Percentiles rank a stretch among this genome's conserved stretches.
phyloP scores from a whole-genome alignment of 495 filamentous ascomycete species.

The Emericellopsis terricola region DNA sequence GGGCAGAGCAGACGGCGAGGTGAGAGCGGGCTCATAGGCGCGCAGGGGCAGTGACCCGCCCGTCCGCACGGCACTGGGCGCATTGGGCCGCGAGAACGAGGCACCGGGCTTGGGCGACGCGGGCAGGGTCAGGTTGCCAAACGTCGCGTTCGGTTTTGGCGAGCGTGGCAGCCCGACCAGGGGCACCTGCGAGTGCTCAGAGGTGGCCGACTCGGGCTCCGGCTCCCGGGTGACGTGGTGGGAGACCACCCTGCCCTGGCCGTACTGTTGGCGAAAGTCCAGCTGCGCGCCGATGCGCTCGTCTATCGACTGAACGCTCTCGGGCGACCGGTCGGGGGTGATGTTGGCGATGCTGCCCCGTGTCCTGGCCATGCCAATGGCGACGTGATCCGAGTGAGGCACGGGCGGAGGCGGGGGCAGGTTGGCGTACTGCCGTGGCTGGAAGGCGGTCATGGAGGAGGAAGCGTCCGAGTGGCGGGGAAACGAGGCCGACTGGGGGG shows the following conservation, averaged over 20 bases:
- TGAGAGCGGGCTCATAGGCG: conserved; percentile 35
- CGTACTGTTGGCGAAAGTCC: conserved; percentile 7
- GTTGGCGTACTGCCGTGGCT: conserved; percentile 29
- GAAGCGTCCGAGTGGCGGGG: conserved; percentile 21
- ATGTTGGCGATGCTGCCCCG: conserved; percentile 14
- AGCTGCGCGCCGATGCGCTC: conserved; percentile 23
- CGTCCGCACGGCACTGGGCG: conserved; percentile 22
- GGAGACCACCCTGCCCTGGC: conserved; percentile 11
- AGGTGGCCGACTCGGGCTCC: conserved; percentile 23
- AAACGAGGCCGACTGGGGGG: conserved; percentile 33
- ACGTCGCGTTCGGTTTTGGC: conserved; percentile 25
- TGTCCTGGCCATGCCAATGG: conserved; percentile 16
- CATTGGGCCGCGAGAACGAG: conserved; percentile 18
- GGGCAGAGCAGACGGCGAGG: conserved; percentile 20
- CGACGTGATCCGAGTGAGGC: conserved; percentile 21
- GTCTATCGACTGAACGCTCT: conserved; percentile 28
- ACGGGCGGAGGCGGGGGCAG: conserved; percentile 21
- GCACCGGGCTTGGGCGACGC: conserved; percentile 22
- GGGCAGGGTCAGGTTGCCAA: conserved; percentile 24
- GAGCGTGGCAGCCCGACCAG: conserved; percentile 28
- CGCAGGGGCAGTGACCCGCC: conserved; percentile 42
- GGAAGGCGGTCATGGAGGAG: conserved; percentile 31
- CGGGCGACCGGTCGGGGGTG: conserved; percentile 28
- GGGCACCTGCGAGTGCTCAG: conserved; percentile 20
- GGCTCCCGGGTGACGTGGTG: conserved; percentile 10